Conservation (phyloP, 2,329 filamentous ascomycete species). For the Aureobasidium musti region DNA sequence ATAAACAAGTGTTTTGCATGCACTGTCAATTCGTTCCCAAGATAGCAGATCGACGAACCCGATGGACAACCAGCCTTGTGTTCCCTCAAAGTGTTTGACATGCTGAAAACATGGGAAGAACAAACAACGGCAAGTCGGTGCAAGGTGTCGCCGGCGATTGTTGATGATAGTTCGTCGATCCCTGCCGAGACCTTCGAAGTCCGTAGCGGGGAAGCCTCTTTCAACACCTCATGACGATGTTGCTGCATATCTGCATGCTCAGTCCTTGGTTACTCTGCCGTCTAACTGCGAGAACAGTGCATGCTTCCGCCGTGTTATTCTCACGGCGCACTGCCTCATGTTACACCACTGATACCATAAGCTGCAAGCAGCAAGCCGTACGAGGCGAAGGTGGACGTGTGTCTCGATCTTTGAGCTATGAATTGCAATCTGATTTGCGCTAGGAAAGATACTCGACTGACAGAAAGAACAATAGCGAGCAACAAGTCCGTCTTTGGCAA, state of each 20-base stretch:
- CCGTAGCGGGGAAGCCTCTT: constrained; percentile 27
- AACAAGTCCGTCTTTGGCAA: not conserved
- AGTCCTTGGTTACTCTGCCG: constrained; percentile 17
- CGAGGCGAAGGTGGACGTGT: not conserved
- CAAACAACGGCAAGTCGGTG: constrained; percentile 14
- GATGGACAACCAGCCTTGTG: not conserved
- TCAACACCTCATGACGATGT: constrained; percentile 21
- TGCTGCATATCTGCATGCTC: constrained; percentile 25
- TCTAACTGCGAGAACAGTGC: not conserved
- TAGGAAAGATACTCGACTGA: not conserved
- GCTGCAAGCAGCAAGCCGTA: not conserved
- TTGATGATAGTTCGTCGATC: constrained; percentile 17
- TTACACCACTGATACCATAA: not conserved
- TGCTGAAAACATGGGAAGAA: not conserved
- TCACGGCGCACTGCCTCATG: constrained; percentile 10
- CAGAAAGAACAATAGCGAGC: not conserved
- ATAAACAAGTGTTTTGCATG: not conserved
- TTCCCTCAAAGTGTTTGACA: not conserved
- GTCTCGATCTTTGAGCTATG: not conserved
- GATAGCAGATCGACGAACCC: not conserved
- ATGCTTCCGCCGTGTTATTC: constrained; percentile 7
- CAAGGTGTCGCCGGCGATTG: not conserved
- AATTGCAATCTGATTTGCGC: not conserved
- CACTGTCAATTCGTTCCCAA: too few species aligned
- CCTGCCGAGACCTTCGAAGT: constrained; percentile 11